These are phyloP conservation scores for Candida sanyiensis DNA, from an alignment of 805 yeast species.

Conservation along the genomic window DNA sequence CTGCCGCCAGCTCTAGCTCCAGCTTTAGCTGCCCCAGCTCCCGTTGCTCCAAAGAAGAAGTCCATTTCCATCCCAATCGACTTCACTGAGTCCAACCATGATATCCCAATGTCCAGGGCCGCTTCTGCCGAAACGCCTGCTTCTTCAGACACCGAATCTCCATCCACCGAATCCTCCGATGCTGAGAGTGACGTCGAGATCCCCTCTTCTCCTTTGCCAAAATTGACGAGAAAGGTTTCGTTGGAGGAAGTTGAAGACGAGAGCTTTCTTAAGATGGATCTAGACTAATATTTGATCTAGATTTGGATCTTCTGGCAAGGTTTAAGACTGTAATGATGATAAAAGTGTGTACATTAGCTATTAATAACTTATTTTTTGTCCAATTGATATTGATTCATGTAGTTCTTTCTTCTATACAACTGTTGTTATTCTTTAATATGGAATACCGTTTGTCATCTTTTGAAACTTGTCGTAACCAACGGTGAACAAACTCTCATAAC, in stretches of 20 bases:
- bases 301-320: no score
- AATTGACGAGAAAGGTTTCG: slow-evolving; percentile 18
- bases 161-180: slow-evolving; percentile 5
- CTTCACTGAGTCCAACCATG: slow-evolving; percentile 2
- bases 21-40: no score
- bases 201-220: slow-evolving; percentile 13
- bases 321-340: not conserved
- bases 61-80: slow-evolving; percentile 1
- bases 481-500: slow-evolving; percentile 84
- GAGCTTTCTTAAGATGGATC: slow-evolving; percentile 12
- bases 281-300: slow-evolving; percentile 8
- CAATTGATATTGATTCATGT: not conserved
- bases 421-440: slow-evolving; percentile 45
- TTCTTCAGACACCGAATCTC: slow-evolving; percentile 4
- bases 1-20: no score
- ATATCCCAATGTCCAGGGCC: slow-evolving; percentile 8
- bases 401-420: not conserved
- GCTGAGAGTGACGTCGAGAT: slow-evolving; percentile 6
- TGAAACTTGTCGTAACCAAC: slow-evolving; percentile 98
- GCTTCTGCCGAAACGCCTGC: slow-evolving; percentile 4
- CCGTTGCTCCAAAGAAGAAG: not conserved
- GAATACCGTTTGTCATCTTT: slow-evolving; percentile 92
- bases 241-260: slow-evolving; percentile 24
- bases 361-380: no score
- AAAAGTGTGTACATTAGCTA: no score